Evolutionary conservation across 129 eudicot species (phyloP), one percentile per base, ranked within the genome.

Genomic region (Artemisia annua): DNA sequence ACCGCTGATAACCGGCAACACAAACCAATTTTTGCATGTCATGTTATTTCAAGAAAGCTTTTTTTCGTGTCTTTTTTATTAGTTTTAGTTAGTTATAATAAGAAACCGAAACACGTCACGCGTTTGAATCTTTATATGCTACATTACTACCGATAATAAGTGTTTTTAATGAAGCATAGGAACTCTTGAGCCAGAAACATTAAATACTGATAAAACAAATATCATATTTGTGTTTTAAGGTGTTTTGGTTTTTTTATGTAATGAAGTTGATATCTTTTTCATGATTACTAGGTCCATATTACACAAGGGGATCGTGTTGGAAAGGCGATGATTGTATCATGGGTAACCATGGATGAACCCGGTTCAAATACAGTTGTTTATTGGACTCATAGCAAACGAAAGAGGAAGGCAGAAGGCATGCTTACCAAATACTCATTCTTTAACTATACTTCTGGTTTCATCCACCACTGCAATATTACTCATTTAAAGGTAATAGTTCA

Each of bases 261-360:
- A 56, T 18, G 18, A 2, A 18, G 11, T 19, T 48, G 48, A 19
- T 28, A 6, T 16, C 11, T 28, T 63, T 22, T 58, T 39, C 8
- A 51, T 20, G 0, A 35, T 17, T 58, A 48, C 26, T 66, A 93
- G 96, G 98, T 93, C 43, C 98, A 93, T 71, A 89, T 87, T 61
- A 93, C 95, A 65, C 96, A 93, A 87, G 98, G 98, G 52, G 98
- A 93, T 82, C 90, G 62, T 46, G 87, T 78, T 60, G 98, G 98
- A 46, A 89, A 80, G 63, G 96, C 92, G 14, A 73, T 89, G 83
- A 84, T 93, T 30, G 96, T 93, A n/a, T 89, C 98, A 63, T 93
- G 98, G 98, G 87, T 86, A 18, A 93, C 98, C 14, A 75, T 81
- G 86, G 87, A 87, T 52, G 95, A 89, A 79, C 85, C 87, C 11